Conservation (phyloP, 1,284 basidiomycete species). For the Pyrrhoderma lamaoense region DNA sequence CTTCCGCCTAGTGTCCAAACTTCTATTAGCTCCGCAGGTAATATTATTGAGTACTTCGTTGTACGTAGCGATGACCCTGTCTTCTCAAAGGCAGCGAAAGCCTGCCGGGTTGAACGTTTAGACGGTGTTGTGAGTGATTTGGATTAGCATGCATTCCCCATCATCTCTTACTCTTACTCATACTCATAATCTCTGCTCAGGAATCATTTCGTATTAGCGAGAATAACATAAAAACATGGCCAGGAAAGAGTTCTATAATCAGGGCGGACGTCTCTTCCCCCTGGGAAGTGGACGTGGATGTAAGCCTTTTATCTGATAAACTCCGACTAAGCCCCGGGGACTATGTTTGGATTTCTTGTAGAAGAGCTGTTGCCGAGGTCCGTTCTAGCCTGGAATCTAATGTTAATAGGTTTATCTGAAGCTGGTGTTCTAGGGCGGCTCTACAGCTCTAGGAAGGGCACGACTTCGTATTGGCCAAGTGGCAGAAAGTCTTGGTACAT, state of each 20-base stretch:
- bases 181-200: neutral
- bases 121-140: constrained; percentile 20
- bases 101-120: constrained; percentile 26
- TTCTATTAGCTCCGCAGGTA: constrained; percentile 31
- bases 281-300: neutral
- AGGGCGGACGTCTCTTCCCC: neutral
- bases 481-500: constrained; percentile 50
- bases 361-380: constrained; percentile 11
- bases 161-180: neutral
- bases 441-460: constrained; percentile 72
- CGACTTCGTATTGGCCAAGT: constrained; percentile 62
- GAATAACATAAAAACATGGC: constrained; percentile 5
- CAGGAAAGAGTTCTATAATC: constrained; percentile 2
- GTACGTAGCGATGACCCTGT: constrained; percentile 32
- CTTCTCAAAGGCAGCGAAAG: constrained; percentile 39
- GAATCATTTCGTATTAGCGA: constrained; percentile 9
- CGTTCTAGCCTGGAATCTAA: neutral
- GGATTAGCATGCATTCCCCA: constrained; percentile 5
- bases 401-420: neutral
- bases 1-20: constrained; percentile 34
- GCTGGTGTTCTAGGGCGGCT: constrained; percentile 56
- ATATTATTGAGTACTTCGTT: constrained; percentile 51
- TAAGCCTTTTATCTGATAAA: neutral
- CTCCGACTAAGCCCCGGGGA: constrained; percentile 11
- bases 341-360: constrained; percentile 12